Evolutionary conservation across 352 stramenopile genomes (phyloP), one percentile per base, ranked within the genome.

Genomic region (Globisporangium alternatum): DNA sequence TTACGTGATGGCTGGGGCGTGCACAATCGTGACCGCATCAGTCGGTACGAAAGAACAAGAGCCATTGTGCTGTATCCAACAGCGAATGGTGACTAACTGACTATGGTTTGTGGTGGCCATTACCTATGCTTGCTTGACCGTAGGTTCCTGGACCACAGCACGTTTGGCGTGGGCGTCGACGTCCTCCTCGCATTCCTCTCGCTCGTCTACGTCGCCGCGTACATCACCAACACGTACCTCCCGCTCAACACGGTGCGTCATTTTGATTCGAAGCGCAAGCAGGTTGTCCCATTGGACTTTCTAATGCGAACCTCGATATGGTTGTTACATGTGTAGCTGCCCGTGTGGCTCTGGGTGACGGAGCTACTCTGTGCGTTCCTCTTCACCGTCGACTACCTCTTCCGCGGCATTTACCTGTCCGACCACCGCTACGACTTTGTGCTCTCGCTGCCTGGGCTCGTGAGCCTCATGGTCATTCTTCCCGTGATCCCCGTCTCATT

Each of bases 191-290:
- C 78, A 12, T 47, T 84, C 9, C 53, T 84, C 12, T 84, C 86
- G 21, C 13, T 92, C 31, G 65, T 86, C 17, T 95, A 78, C 61
- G 78, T 82, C 30, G 81, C 51, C 15, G 73, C 78, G 51, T 95
- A 95, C 72, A 82, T 95, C 59, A 52, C 62, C 5, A 91, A 89
- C 67, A 95, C 86, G 21, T 95, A 95, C 65, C 84, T 88, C 19
- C 84, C 83, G 0, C 67, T 58, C 35, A 85, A 84, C 61, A 76
- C 47, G 65, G 83, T 92, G n/a, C 25, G 17, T 53, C 3, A 17
- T 25, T 28, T 10, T 9, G 8, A 48, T n/a, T n/a, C 2, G 33
- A 21, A 25, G 25, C 8, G 8, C 3, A 19, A 9, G 7, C 3
- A 35, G 21, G 21, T 44, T 53, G 0, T 4, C 21, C 6, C 0